Base-by-base conservation (phyloP, 129 eudicot genomes). In the Flaveria trinervia region DNA sequence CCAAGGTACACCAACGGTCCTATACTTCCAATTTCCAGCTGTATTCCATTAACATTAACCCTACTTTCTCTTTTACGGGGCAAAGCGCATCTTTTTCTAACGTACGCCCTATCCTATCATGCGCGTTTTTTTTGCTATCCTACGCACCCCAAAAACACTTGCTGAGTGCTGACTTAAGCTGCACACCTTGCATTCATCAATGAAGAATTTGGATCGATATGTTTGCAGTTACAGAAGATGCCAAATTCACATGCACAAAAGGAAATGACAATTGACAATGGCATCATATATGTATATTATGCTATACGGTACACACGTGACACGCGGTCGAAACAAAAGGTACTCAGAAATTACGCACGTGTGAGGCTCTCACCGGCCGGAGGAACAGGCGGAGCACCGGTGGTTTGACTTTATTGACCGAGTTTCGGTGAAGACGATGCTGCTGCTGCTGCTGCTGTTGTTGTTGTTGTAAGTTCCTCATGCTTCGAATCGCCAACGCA, bases 1-100 rank as follows among this genome's bases (percentile, higher is more conserved):
- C 85, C 85, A 57, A 77, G 20, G 85, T 30, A 56, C 85, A 16
- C 46, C 78, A 77, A 82, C 82, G 85, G 85, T 82, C 85, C 57
- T 77, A 82, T 80, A 45, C 80, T 59, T 46, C 46, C 65, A 72
- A 48, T 82, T 72, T 82, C 85, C 85, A 82, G 82, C 85, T 82
- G 85, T 82, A 65, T 51, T 66, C 79, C 85, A 82, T 45, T 45
- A 45, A 45, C 50, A 45, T 71, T 56, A 49, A 81, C 79, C 44
- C 28, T 64, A 60, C 72, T 41, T 46, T 81, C 84, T 46, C 66
- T 36, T 81, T 75, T 57, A 69, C 83, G 20, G 65, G 33, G 45
- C 23, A 64, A 18, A 16, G 25, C 64, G 52, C 74, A 75, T 75
- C 77, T 81, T 70, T 50, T 50, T 16, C 68, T 43, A 36, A 30